phyloP scores from a whole-genome alignment of 2,329 filamentous ascomycete species.

The Chalara sp. region DNA sequence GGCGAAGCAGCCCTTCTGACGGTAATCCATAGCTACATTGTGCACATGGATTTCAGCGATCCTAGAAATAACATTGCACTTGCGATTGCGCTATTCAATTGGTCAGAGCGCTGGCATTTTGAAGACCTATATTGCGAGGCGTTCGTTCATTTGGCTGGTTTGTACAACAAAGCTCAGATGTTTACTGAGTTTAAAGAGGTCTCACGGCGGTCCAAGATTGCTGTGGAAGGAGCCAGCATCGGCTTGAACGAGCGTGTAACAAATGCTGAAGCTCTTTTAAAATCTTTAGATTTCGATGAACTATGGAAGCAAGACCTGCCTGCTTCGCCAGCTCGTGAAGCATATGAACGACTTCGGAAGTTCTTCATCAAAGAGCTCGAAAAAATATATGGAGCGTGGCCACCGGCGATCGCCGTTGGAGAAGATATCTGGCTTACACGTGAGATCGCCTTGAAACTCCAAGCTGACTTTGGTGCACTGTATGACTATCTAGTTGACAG shows the following conservation, averaged over 20 bases:
- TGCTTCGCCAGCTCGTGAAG: constrained; percentile 31
- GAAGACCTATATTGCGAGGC: constrained; percentile 61
- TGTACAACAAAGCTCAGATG: constrained; percentile 46
- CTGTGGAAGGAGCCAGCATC: constrained; percentile 55
- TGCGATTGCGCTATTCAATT: constrained; percentile 56
- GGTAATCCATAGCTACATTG: constrained; percentile 55
- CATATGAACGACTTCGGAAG: constrained; percentile 51
- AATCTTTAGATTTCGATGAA: constrained; percentile 51
- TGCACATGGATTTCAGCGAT: constrained; percentile 54
- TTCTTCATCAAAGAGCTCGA: constrained; percentile 56
- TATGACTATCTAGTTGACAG: constrained; percentile 67
- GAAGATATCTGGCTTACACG: constrained; percentile 56
- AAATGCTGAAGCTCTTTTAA: constrained; percentile 54
- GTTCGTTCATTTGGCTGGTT: constrained; percentile 60
- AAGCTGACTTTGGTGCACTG: constrained; percentile 59
- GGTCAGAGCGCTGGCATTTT: constrained; percentile 53
- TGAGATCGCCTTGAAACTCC: constrained; percentile 47
- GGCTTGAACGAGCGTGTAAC: constrained; percentile 57
- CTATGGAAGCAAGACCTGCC: constrained; percentile 44
- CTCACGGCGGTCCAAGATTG: constrained; percentile 54
- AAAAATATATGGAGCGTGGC: constrained; percentile 53
- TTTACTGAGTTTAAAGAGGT: constrained; percentile 50
- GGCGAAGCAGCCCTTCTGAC: constrained; percentile 45
- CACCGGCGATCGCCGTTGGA: constrained; percentile 37
- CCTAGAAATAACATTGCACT: constrained; percentile 52